Base-by-base conservation (phyloP, 805 yeast species). In the Lipomyces sp. region DNA sequence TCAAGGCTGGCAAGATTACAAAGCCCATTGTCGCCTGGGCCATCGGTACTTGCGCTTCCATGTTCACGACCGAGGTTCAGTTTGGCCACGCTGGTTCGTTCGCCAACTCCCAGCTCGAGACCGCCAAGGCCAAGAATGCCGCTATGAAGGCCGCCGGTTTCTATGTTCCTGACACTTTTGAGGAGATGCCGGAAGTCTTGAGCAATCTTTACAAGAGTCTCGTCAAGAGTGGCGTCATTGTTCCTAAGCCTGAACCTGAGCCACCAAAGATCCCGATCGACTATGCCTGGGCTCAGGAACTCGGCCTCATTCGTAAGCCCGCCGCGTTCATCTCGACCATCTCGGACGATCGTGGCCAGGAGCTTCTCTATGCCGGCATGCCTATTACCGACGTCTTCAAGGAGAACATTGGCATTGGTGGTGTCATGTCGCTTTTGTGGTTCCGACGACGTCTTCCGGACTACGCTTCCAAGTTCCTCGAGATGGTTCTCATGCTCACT, bases 131-230 rank as follows among this genome's bases (percentile, higher is more conserved):
- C 75, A 86, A 86, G 83, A 86, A 86, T 75, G 84, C 85, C 71
- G 88, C 90, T 73, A 92, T 94, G 80, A 89, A 90, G 79, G 89
- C 88, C 73, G 98, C 98, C 30, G 99, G 99, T 1, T 92, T 94
- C 80, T 86, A 88, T 74, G 95, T 91, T 63, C 97, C 97, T 73
- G 90, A 89, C 68, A 91, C 89, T 76, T 86, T 80, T 69, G 83
- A 80, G 74, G 83, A 81, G 67, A 69, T 80, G 75, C 83, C 83
- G 48, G 81, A 77, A 69, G 73, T 66, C 18, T 75, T 80, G 32
- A 66, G 75, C 50, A 64, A 71, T 68, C 97, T 98, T 63, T 94
- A 94, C 79, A 94, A 93, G 79, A 87, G 87, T 76, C 84, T 95
- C 73, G 80, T 80, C 42, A 71, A 76, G 71, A 72, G 72, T 71